These are phyloP conservation scores for Harringtonia aguacate DNA, from an alignment of 2,329 filamentous ascomycete genomes.

Conservation along the genomic window DNA sequence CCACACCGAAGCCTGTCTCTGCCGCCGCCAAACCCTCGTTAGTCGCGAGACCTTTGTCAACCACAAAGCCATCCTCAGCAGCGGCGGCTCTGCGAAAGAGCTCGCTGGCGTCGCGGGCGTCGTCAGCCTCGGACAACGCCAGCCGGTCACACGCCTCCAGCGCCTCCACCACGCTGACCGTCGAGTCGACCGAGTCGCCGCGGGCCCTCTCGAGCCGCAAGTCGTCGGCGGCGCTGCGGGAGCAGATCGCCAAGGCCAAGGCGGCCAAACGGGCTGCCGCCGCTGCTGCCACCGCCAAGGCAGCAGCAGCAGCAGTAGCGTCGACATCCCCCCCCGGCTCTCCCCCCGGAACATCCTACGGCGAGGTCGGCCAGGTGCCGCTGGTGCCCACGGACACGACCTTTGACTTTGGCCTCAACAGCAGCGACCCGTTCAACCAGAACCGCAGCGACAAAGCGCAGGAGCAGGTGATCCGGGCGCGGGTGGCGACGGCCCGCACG, in stretches of 20 bases:
- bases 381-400: constrained; percentile 35
- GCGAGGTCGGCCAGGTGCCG: constrained; percentile 18
- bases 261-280: constrained; percentile 57
- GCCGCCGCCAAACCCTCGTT: too few relatives aligned
- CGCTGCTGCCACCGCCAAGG: too few relatives aligned
- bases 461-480: constrained; percentile 60
- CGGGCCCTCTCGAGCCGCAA: constrained; percentile 32
- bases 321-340: background rate
- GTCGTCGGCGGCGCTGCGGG: constrained; percentile 70
- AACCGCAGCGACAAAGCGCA: constrained; percentile 43
- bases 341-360: background rate
- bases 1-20: too few relatives aligned
- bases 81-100: constrained; percentile 20
- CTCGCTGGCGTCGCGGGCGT: constrained; percentile 27
- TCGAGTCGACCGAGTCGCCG: constrained; percentile 23
- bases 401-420: constrained; percentile 50
- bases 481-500: constrained; percentile 60
- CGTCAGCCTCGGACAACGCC: constrained; percentile 26
- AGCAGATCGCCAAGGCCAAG: constrained; percentile 89
- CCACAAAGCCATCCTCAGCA: background rate
- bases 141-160: constrained; percentile 25
- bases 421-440: constrained; percentile 62
- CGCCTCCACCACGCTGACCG: constrained; percentile 25
- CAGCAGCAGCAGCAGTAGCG: too few relatives aligned
- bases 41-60: too few relatives aligned